phyloP scores from a whole-genome alignment of 2,329 filamentous ascomycete species.

The Acarospora socialis region DNA sequence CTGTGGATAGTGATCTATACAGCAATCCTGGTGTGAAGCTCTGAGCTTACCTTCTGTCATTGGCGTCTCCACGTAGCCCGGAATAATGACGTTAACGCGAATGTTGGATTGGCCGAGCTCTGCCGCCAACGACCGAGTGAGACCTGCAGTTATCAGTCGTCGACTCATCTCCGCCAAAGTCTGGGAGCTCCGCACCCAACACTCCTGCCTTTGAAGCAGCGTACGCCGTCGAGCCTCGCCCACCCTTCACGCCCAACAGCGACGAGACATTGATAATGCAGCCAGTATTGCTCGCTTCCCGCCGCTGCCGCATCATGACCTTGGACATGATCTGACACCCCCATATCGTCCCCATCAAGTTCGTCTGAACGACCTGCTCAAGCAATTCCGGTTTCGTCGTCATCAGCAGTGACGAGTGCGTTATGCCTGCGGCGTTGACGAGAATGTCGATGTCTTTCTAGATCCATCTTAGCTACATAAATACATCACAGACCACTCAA shows the following conservation, averaged over 20 bases:
- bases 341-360: conserved; percentile 52
- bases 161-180: conserved; percentile 22
- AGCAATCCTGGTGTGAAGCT: conserved; percentile 6
- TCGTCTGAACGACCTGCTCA: conserved; percentile 49
- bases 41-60: conserved; percentile 55
- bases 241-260: conserved; percentile 55
- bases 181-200: conserved; percentile 39
- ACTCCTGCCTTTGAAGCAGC: conserved; percentile 71
- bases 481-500: not conserved
- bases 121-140: conserved; percentile 52
- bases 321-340: conserved; percentile 42
- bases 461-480: conserved; percentile 1
- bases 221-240: conserved; percentile 57
- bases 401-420: conserved; percentile 50
- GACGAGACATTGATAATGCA: conserved; percentile 76
- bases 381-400: conserved; percentile 38
- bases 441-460: conserved; percentile 41
- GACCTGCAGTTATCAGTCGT: conserved; percentile 32
- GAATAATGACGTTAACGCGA: conserved; percentile 66
- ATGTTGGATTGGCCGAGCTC: conserved; percentile 49
- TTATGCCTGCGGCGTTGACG: conserved; percentile 66
- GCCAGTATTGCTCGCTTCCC: conserved; percentile 24
- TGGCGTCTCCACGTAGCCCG: conserved; percentile 67
- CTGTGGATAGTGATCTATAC: conserved; percentile 7
- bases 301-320: conserved; percentile 31